Evolutionary conservation across 345 rosid genomes (phyloP), one percentile per base, ranked within the genome.

Genomic region (Salix koriyanagi): DNA sequence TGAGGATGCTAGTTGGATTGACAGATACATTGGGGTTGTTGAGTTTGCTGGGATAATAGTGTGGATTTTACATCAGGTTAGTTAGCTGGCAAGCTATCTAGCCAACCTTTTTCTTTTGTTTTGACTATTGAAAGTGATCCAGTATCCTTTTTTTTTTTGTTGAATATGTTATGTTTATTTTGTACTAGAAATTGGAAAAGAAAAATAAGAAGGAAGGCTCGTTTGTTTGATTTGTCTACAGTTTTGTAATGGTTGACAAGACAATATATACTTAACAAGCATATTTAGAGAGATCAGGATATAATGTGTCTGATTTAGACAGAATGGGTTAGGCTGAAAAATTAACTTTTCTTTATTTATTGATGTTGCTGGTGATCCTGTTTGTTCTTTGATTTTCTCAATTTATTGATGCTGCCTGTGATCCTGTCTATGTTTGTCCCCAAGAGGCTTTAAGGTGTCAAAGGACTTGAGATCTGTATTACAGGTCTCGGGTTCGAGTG

Each of bases 21-120:
- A 96, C 70, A 84, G 96, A 69, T 96, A 96, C 84, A 82, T 94
- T 65, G 99, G 99, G 77, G 84, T 96, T 75, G 97, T 94, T 71
- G 99, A 96, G 86, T 89, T 91, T 73, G 95, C 97, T 5, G 99
- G 99, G 65, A 92, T 96, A 71, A 98, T 84, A 60, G 97, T 94
- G 12, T 96, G 99, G 99, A 95, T 94, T 75, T 85, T 94, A 79
- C 97, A 92, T 69, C 99, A 96, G 97, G 99, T 96, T 68, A 69
- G 80, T 1, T 56, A 56, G 14, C 62, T n/a, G 4, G 62, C 62
- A 21, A 11, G 62, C 62, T n/a, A 1, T 25, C 62, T 56, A 11
- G 62, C 62, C 62, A 56, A 3, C 26, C 26, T 9, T n/a, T 12
- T 56, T 56, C 21, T 56, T n/a, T 26, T 56, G 28, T 56, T 56